Conservation (phyloP, 345 rosid genomes). For the Syzygium jambos region DNA sequence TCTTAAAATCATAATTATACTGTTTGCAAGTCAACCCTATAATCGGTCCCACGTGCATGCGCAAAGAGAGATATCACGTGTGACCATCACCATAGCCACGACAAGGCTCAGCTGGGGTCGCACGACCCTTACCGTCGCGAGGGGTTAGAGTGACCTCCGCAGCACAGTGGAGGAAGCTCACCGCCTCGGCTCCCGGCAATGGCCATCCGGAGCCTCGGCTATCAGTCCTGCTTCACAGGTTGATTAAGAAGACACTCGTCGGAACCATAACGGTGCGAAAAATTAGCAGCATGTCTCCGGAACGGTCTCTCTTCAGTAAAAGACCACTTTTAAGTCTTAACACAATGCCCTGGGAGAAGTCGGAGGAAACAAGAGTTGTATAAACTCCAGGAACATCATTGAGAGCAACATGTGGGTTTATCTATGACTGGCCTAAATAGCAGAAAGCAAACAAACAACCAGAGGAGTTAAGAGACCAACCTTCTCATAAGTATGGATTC, state of each 20-base stretch:
- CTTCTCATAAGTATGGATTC: not conserved
- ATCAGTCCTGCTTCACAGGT: not conserved
- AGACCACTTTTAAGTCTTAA: not conserved
- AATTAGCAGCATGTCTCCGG: not conserved
- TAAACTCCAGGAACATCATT: not conserved
- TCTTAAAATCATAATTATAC: not conserved
- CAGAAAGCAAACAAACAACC: not conserved
- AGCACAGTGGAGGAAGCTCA: not conserved
- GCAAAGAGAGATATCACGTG: not conserved
- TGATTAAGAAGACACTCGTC: not conserved
- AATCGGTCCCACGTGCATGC: not conserved
- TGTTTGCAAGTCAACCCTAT: not conserved
- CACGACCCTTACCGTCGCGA: fast-evolving
- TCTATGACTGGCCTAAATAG: not conserved
- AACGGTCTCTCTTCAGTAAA: not conserved
- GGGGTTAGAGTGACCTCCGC: fast-evolving
- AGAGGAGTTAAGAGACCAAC: not conserved
- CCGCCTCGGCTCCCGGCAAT: not conserved
- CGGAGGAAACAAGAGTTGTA: not conserved
- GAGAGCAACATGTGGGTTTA: not conserved
- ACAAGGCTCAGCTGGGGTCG: not conserved
- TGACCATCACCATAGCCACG: not conserved
- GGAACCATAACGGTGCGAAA: not conserved
- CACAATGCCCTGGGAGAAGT: not conserved
- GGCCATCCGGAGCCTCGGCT: not conserved